Percentiles rank a stretch among this genome's conserved stretches.
phyloP scores from a whole-genome alignment of 2,329 filamentous ascomycete species.

The Raffaelea deltoideospora region DNA sequence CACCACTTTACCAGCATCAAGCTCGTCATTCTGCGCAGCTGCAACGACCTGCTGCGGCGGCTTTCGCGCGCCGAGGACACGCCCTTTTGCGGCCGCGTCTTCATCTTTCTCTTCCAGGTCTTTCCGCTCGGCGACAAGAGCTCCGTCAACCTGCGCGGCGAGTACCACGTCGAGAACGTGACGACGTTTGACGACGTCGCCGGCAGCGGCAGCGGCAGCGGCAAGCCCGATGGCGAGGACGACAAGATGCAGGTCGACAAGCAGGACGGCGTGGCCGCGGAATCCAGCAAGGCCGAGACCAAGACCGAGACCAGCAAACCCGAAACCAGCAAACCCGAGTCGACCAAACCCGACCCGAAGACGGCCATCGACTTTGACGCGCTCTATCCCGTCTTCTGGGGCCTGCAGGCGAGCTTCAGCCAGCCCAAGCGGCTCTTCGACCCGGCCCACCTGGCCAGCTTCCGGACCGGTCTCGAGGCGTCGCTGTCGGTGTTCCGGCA shows the following conservation, averaged over 20 bases:
- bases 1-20: conserved; percentile 71
- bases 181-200: conserved; percentile 59
- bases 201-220: conserved; percentile 14
- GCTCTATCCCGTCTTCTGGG: conserved; percentile 89
- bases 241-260: conserved; percentile 9
- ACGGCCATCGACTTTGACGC: conserved; percentile 25
- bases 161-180: conserved; percentile 91
- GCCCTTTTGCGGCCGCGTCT: conserved; percentile 91
- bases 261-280: no score
- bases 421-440: conserved; percentile 76
- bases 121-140: conserved; percentile 94
- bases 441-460: conserved; percentile 54
- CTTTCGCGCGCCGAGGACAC: conserved; percentile 94
- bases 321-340: conserved; percentile 17
- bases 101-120: conserved; percentile 97
- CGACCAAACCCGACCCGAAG: conserved; percentile 14
- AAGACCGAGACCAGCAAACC: conserved; percentile 12
- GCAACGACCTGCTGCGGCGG: conserved; percentile 85
- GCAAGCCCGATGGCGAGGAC: no score
- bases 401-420: conserved; percentile 80
- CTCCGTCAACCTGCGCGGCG: conserved; percentile 88
- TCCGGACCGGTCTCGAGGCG: conserved; percentile 61
- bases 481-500: conserved; percentile 40
- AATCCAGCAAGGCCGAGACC: neutral
- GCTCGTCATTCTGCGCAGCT: conserved; percentile 78